A percentile compares a stretch with the other conserved stretches of the same genome.
Conservation (phyloP, 1,139 yeast genomes). For the Kluyveromyces sp. region DNA sequence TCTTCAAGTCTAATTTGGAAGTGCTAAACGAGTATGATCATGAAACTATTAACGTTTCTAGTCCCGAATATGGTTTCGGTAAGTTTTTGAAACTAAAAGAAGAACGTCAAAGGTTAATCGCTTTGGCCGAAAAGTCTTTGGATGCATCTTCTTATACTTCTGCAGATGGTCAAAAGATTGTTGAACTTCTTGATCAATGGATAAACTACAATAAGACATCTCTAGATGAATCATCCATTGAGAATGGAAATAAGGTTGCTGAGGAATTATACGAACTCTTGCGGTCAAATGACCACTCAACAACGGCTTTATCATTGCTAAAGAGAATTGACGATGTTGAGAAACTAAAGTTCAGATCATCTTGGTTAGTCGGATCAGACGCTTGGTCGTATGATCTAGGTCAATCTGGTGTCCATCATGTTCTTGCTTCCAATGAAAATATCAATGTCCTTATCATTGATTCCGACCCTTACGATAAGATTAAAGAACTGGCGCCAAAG, state of each 20-base stretch:
- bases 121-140: slow-evolving; percentile 43
- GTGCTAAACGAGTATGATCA: slow-evolving; percentile 52
- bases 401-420: slow-evolving; percentile 83
- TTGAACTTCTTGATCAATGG: slow-evolving; percentile 65
- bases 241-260: slow-evolving; percentile 27
- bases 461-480: slow-evolving; percentile 64
- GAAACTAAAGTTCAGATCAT: slow-evolving; percentile 42
- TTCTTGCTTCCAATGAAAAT: slow-evolving; percentile 66
- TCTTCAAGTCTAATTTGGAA: slow-evolving; percentile 47
- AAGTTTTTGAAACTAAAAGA: slow-evolving; percentile 53
- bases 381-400: slow-evolving; percentile 95
- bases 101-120: slow-evolving; percentile 40
- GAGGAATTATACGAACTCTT: slow-evolving; percentile 37
- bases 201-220: slow-evolving; percentile 37
- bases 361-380: slow-evolving; percentile 91
- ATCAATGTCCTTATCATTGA: slow-evolving; percentile 82
- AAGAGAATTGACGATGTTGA: slow-evolving; percentile 40
- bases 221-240: slow-evolving; percentile 28
- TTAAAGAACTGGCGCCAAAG: slow-evolving; percentile 23
- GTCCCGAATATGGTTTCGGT: slow-evolving; percentile 89
- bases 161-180: slow-evolving; percentile 41
- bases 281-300: slow-evolving; percentile 29
- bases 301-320: slow-evolving; percentile 35
- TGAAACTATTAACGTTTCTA: slow-evolving; percentile 37
- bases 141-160: slow-evolving; percentile 43